Evolutionary conservation across 2,329 filamentous ascomycete species (phyloP).

Genomic region (Alternaria metachromatica): DNA sequence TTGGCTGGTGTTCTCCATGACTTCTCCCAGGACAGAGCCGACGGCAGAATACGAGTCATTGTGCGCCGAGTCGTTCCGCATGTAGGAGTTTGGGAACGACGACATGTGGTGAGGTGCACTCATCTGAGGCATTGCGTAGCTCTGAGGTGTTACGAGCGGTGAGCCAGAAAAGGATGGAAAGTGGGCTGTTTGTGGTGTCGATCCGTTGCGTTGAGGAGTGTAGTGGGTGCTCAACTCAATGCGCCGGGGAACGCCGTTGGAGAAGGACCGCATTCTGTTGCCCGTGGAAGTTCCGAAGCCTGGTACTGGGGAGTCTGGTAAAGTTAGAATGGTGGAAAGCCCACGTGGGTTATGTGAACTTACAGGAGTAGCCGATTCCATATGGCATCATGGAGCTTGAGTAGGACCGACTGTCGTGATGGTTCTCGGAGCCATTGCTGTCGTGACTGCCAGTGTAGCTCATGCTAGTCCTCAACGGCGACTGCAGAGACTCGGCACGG

Average conservation of each 20-base stretch:
- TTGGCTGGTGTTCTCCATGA: conserved; percentile 43
- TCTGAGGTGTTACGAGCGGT: conserved; percentile 47
- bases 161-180: conserved; percentile 51
- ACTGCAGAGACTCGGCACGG: conserved; percentile 52
- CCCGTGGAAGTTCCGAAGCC: conserved; percentile 49
- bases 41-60: conserved; percentile 46
- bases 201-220: conserved; percentile 39
- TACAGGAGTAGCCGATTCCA: conserved; percentile 49
- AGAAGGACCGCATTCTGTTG: conserved; percentile 50
- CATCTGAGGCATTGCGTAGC: conserved; percentile 46
- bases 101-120: conserved; percentile 51
- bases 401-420: conserved; percentile 35
- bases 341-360: conserved; percentile 8
- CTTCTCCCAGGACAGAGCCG: conserved; percentile 46
- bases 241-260: conserved; percentile 46
- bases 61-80: conserved; percentile 45
- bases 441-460: conserved; percentile 50
- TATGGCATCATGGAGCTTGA: conserved; percentile 48
- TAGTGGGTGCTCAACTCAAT: conserved; percentile 52
- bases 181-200: conserved; percentile 50
- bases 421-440: conserved; percentile 27
- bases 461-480: conserved; percentile 55
- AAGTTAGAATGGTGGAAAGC: conserved; percentile 17
- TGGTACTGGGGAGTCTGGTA: conserved; percentile 47
- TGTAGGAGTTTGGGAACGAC: conserved; percentile 46